Conservation (phyloP, 768 basidiomycete genomes). For the Russula griseocarnosa region DNA sequence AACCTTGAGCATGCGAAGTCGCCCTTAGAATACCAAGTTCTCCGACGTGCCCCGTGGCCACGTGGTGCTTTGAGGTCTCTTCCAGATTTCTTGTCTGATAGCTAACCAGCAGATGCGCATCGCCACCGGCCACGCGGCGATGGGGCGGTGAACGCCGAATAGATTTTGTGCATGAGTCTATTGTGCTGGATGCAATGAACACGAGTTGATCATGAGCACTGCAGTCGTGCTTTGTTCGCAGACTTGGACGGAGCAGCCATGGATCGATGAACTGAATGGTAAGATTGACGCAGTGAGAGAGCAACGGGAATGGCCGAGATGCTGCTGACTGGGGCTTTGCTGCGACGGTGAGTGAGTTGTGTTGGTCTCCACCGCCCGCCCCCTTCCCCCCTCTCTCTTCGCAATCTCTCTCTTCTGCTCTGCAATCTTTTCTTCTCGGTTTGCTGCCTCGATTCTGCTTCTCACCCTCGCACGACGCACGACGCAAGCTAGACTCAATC, state of each 20-base stretch:
- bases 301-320: slow-evolving; percentile 5
- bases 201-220: neutral
- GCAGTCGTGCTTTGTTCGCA: neutral
- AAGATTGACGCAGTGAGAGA: neutral
- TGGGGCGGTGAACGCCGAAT: neutral
- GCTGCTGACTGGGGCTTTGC: neutral
- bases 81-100: neutral
- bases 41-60: neutral
- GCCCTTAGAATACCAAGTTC: neutral
- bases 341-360: neutral
- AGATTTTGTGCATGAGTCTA: neutral
- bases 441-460: neutral
- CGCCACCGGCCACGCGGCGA: neutral
- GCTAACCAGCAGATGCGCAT: neutral
- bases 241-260: too few species aligned
- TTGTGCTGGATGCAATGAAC: neutral
- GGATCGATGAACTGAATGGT: too few species aligned
- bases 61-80: neutral
- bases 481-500: slow-evolving; percentile 19
- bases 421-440: neutral
- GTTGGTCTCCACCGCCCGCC: neutral
- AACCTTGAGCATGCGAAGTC: neutral
- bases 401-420: neutral
- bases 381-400: neutral
- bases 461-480: neutral